phyloP scores from a whole-genome alignment of 2,329 filamentous ascomycete genomes.

The Phialophora macrospora region DNA sequence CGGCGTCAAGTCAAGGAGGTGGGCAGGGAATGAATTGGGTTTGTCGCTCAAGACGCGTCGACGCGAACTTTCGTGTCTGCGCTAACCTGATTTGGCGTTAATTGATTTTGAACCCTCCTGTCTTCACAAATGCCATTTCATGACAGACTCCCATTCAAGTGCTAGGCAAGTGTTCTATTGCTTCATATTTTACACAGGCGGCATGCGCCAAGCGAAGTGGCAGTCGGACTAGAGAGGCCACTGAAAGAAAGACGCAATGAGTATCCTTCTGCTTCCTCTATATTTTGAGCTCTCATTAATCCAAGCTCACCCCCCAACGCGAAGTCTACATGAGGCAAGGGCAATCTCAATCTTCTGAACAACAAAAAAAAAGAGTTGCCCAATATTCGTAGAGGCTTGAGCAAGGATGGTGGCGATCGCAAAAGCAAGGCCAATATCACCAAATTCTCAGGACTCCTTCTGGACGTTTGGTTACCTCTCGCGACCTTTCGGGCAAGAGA shows the following conservation, averaged over 20 bases:
- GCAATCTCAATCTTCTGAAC: not conserved
- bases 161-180: not conserved
- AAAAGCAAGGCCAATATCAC: not conserved
- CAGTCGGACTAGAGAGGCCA: not conserved
- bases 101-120: conserved; percentile 4
- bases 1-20: not conserved
- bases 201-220: not conserved
- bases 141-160: not conserved
- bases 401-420: not conserved
- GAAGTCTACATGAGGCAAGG: not conserved
- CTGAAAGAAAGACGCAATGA: not conserved
- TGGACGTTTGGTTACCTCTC: not conserved
- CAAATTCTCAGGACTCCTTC: not conserved
- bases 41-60: not conserved
- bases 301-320: not conserved
- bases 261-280: not conserved
- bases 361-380: not conserved
- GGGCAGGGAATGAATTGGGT: conserved; percentile 1
- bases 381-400: not conserved
- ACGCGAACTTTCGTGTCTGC: conserved; percentile 6
- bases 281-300: not conserved
- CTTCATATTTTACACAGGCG: not conserved
- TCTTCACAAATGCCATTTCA: not conserved
- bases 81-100: not conserved
- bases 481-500: not conserved